Percentiles rank a stretch among this genome's conserved stretches.
Evolutionary conservation across 2,329 filamentous ascomycete genomes (phyloP).

Genomic region (Simplicillium sp.): DNA sequence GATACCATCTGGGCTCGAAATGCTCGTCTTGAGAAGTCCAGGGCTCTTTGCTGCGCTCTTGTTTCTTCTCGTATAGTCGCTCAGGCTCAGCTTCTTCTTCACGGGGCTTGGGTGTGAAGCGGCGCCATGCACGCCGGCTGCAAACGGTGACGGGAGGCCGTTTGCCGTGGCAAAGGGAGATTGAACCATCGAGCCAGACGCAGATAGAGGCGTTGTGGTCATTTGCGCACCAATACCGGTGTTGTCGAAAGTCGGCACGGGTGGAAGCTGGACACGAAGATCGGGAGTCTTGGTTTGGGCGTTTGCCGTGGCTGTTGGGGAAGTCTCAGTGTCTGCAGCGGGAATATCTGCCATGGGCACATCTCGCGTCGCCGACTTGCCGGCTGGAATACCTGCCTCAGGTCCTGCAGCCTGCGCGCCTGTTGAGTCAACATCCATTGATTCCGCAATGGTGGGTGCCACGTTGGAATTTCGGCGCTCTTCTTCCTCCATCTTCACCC

Average conservation of each 20-base stretch:
- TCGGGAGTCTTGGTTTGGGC: constrained; percentile 33
- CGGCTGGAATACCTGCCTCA: background rate
- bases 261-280: constrained; percentile 46
- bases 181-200: constrained; percentile 31
- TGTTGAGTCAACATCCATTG: constrained; percentile 28
- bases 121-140: constrained; percentile 30
- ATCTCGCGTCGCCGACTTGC: background rate
- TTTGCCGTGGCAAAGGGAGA: constrained; percentile 37
- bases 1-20: constrained; percentile 25
- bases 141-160: constrained; percentile 32
- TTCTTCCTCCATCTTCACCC: constrained; percentile 29
- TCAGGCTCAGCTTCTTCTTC: constrained; percentile 59
- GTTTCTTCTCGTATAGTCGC: constrained; percentile 54
- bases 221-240: constrained; percentile 22
- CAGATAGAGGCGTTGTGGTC: constrained; percentile 36
- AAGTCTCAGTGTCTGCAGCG: constrained; percentile 1
- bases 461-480: constrained; percentile 18
- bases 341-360: constrained; percentile 1
- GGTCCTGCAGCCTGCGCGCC: background rate
- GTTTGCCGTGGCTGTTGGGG: constrained; percentile 8
- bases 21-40: constrained; percentile 20
- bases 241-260: constrained; percentile 39
- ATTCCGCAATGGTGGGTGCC: constrained; percentile 10
- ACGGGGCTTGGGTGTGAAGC: constrained; percentile 46
- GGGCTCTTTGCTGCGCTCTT: constrained; percentile 39